phyloP scores from a whole-genome alignment of 345 rosid genomes.

The Brassica juncea region DNA sequence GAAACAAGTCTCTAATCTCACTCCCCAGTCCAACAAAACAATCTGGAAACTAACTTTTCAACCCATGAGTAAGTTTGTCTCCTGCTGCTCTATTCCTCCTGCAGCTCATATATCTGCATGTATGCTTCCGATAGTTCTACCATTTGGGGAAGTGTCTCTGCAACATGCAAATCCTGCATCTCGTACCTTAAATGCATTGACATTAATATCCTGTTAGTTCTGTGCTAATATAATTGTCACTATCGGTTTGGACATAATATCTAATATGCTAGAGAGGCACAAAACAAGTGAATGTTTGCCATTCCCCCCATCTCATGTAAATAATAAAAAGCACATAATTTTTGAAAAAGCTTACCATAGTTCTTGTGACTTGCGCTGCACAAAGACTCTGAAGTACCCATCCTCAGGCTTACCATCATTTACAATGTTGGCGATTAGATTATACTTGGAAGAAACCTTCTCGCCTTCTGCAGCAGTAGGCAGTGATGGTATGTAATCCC shows the following conservation, averaged over 20 bases:
- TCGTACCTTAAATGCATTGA: slow-evolving; percentile 69
- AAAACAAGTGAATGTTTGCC: background rate
- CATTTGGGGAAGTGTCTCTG: slow-evolving; percentile 97
- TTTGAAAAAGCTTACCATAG: slow-evolving; percentile 54
- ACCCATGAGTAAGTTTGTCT: slow-evolving; percentile 1
- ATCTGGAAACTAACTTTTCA: background rate
- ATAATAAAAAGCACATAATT: background rate
- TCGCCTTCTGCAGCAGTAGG: slow-evolving; percentile 63
- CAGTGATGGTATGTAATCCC: slow-evolving; percentile 90
- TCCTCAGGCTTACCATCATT: slow-evolving; percentile 98
- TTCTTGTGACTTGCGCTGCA: slow-evolving; percentile 95
- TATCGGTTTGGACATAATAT: background rate
- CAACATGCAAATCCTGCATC: slow-evolving; percentile 98
- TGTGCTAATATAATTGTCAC: background rate
- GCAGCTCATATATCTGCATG: slow-evolving; percentile 98
- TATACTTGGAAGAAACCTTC: slow-evolving; percentile 72
- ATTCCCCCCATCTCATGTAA: background rate
- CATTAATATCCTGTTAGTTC: background rate
- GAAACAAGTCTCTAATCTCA: slow-evolving; percentile 15
- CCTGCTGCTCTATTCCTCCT: slow-evolving; percentile 31
- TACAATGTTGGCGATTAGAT: slow-evolving; percentile 87
- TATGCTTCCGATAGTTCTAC: slow-evolving; percentile 95
- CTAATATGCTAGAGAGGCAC: background rate
- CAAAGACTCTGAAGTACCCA: slow-evolving; percentile 91
- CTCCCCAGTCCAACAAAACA: slow-evolving; percentile 1